phyloP scores from a whole-genome alignment of 768 basidiomycete genomes.

The Suillus plorans region DNA sequence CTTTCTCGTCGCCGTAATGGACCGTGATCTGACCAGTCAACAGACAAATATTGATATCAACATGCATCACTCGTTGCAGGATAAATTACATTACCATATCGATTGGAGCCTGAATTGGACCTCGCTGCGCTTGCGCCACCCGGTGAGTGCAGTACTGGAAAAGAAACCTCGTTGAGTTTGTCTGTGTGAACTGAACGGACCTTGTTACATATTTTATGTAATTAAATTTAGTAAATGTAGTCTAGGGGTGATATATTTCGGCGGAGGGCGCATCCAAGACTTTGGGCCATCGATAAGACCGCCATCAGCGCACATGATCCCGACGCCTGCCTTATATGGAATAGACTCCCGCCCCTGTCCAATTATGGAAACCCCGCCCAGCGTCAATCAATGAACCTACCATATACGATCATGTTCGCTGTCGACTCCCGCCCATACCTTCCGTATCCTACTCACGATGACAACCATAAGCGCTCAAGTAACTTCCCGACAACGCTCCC shows the following conservation, averaged over 20 bases:
- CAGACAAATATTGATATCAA: slow-evolving; percentile 65
- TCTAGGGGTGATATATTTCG: neutral
- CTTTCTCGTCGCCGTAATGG: slow-evolving; percentile 91
- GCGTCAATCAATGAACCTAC: slow-evolving; percentile 8
- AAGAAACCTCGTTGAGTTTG: too few species aligned
- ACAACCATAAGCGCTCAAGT: slow-evolving; percentile 6
- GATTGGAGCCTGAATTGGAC: slow-evolving; percentile 58
- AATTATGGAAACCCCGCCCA: slow-evolving; percentile 19
- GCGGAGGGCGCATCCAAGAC: neutral
- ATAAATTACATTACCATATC: slow-evolving; percentile 55
- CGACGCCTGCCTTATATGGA: slow-evolving; percentile 20
- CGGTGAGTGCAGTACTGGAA: too few species aligned
- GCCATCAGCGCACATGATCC: slow-evolving; percentile 20
- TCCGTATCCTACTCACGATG: slow-evolving; percentile 6
- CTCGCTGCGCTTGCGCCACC: neutral
- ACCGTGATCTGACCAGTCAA: slow-evolving; percentile 65
- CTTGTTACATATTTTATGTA: too few species aligned
- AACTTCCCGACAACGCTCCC: slow-evolving; percentile 23
- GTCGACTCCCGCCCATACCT: slow-evolving; percentile 23
- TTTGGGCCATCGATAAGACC: slow-evolving; percentile 2
- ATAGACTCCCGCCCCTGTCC: slow-evolving; percentile 15
- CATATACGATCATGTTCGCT: slow-evolving; percentile 22
- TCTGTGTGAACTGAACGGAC: too few species aligned
- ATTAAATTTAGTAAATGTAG: too few species aligned
- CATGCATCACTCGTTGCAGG: slow-evolving; percentile 85